Percentiles rank a stretch among this genome's conserved stretches.
Conservation (phyloP, 768 basidiomycete species). For the Kwoniella heveanensis region DNA sequence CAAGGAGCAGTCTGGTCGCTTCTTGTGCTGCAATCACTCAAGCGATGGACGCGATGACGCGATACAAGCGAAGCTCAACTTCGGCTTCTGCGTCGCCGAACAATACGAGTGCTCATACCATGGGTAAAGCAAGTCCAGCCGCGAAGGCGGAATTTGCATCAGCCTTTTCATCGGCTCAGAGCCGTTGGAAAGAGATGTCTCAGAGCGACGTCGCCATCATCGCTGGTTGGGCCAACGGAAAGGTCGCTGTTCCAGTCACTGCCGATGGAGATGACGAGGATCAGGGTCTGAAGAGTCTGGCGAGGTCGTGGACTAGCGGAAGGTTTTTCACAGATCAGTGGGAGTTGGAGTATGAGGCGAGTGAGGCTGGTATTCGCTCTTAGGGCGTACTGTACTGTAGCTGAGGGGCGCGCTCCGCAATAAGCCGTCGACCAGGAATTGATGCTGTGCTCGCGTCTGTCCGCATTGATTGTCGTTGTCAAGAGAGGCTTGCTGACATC, state of each 20-base stretch:
- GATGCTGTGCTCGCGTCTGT: too few relatives aligned
- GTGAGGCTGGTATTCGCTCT: background rate
- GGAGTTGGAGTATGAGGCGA: background rate
- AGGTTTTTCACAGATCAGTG: conserved; percentile 7
- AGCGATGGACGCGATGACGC: background rate
- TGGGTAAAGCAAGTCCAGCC: background rate
- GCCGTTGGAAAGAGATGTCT: background rate
- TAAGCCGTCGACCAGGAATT: too few relatives aligned
- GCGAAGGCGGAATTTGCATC: background rate
- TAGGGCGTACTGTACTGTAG: too few relatives aligned
- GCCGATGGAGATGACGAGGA: too few relatives aligned
- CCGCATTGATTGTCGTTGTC: background rate
- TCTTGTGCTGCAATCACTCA: background rate
- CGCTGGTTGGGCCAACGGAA: background rate
- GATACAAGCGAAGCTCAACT: background rate
- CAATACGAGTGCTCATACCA: background rate
- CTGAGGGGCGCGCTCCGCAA: too few relatives aligned
- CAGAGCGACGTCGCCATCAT: background rate
- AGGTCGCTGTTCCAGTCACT: background rate
- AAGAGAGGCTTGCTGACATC: too few relatives aligned
- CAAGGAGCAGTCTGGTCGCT: background rate
- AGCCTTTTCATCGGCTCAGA: background rate
- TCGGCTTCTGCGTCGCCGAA: too few relatives aligned
- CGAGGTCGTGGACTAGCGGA: background rate
- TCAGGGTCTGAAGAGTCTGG: background rate